A percentile compares a stretch with the other conserved stretches of the same genome.
Evolutionary conservation across 352 stramenopile genomes (phyloP).

Genomic region (Pythium insidiosum): DNA sequence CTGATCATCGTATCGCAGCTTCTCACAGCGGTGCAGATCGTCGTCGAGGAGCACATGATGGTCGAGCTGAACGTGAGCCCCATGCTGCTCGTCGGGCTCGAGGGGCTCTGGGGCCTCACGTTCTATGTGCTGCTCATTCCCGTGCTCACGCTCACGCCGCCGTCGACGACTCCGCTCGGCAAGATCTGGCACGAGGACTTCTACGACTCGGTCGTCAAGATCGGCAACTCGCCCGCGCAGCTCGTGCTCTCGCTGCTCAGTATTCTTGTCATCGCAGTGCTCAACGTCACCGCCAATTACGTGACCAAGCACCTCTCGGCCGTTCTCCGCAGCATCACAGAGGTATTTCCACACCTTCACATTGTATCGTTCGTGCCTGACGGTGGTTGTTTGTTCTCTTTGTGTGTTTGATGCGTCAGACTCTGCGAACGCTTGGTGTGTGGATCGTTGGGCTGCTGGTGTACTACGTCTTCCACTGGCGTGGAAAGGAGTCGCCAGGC

Average conservation of each 20-base stretch:
- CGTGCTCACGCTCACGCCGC: slow-evolving; percentile 54
- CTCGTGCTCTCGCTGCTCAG: slow-evolving; percentile 47
- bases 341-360: slow-evolving; percentile 39
- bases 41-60: slow-evolving; percentile 88
- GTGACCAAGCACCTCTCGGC: slow-evolving; percentile 82
- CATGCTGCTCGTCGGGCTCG: slow-evolving; percentile 82
- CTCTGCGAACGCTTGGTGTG: slow-evolving; percentile 64
- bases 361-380: not conserved
- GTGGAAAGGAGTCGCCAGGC: slow-evolving; percentile 38
- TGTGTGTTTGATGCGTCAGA: slow-evolving; percentile 22
- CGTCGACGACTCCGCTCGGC: slow-evolving; percentile 31
- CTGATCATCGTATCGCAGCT: slow-evolving; percentile 80
- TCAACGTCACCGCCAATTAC: slow-evolving; percentile 80
- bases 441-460: slow-evolving; percentile 71
- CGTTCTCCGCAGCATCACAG: slow-evolving; percentile 74
- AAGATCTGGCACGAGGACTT: slow-evolving; percentile 83
- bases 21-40: slow-evolving; percentile 82
- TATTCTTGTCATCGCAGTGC: slow-evolving; percentile 60
- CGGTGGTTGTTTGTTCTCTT: no score
- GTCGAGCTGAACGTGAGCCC: slow-evolving; percentile 70
- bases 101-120: slow-evolving; percentile 82
- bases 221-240: slow-evolving; percentile 57
- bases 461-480: slow-evolving; percentile 74
- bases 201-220: slow-evolving; percentile 66
- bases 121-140: slow-evolving; percentile 70